Conservation (phyloP, 257 asterid species). For the Solanum phureja region DNA sequence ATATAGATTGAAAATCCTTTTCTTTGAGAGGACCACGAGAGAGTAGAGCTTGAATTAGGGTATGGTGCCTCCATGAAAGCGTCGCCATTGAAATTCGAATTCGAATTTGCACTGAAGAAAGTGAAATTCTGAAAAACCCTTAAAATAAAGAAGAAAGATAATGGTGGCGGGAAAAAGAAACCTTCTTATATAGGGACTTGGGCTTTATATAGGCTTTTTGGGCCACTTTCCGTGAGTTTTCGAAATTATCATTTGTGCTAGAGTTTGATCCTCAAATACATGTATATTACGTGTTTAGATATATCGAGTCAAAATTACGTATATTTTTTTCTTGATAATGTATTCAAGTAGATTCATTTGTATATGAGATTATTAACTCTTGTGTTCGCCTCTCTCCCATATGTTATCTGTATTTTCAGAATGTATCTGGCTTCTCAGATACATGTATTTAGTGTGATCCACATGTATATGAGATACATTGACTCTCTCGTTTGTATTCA, state of each 20-base stretch:
- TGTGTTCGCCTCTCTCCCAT: too few species aligned
- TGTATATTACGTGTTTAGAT: neutral
- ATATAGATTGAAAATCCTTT: conserved; percentile 40
- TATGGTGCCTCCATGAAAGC: conserved; percentile 61
- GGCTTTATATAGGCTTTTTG: neutral
- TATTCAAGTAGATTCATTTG: too few species aligned
- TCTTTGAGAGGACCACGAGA: conserved; percentile 71
- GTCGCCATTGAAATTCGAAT: neutral
- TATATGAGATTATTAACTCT: too few species aligned
- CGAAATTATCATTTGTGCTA: neutral
- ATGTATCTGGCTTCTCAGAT: too few species aligned
- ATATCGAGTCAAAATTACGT: too few species aligned
- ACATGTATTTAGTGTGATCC: too few species aligned
- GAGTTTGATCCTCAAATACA: neutral
- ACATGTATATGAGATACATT: too few species aligned
- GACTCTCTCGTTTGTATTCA: too few species aligned
- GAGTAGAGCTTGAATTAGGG: conserved; percentile 65
- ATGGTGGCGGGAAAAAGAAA: neutral
- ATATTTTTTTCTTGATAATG: too few species aligned
- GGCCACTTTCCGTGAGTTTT: neutral
- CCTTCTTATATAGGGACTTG: neutral
- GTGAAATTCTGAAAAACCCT: neutral
- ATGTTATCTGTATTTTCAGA: too few species aligned
- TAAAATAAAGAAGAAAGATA: neutral
- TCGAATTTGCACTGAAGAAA: neutral